A percentile compares a stretch with the other conserved stretches of the same genome.
These are phyloP conservation scores for Coprinellus micaceus DNA, from an alignment of 768 basidiomycete genomes.

Conservation along the genomic window DNA sequence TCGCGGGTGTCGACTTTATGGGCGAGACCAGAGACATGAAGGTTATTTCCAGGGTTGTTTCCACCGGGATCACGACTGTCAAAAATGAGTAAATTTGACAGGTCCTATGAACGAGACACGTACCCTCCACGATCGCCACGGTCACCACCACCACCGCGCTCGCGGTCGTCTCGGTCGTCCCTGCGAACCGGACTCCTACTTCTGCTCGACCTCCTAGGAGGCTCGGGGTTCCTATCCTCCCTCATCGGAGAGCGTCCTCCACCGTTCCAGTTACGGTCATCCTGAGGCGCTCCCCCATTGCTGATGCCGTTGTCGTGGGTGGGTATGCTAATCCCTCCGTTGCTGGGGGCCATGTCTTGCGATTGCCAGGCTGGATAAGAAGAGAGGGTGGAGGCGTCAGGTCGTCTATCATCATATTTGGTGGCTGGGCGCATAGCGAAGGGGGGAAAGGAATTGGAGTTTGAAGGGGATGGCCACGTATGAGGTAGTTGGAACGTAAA, in stretches of 20 bases:
- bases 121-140: slow-evolving; percentile 48
- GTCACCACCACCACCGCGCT: slow-evolving; percentile 41
- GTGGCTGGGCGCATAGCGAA: background rate
- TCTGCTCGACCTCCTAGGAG: slow-evolving; percentile 66
- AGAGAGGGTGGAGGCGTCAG: slow-evolving; percentile 31
- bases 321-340: slow-evolving; percentile 68
- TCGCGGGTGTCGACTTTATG: slow-evolving; percentile 72
- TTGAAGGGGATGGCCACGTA: background rate
- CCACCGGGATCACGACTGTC: slow-evolving; percentile 25
- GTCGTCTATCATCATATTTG: slow-evolving; percentile 26
- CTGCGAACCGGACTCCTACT: slow-evolving; percentile 65
- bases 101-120: slow-evolving; percentile 19
- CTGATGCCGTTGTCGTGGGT: slow-evolving; percentile 12
- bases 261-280: slow-evolving; percentile 48
- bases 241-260: slow-evolving; percentile 39
- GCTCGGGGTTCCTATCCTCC: slow-evolving; percentile 37
- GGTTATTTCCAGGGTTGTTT: slow-evolving; percentile 61
- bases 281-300: slow-evolving; percentile 6
- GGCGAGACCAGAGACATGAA: slow-evolving; percentile 57
- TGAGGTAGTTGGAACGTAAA: background rate
- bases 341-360: slow-evolving; percentile 73
- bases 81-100: background rate
- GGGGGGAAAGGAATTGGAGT: background rate
- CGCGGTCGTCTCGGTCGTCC: slow-evolving; percentile 9
- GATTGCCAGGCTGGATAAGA: slow-evolving; percentile 72